Percentiles rank a stretch among this genome's conserved stretches.
Evolutionary conservation across 345 rosid genomes (phyloP).

Genomic region (Rubroshorea leprosula): DNA sequence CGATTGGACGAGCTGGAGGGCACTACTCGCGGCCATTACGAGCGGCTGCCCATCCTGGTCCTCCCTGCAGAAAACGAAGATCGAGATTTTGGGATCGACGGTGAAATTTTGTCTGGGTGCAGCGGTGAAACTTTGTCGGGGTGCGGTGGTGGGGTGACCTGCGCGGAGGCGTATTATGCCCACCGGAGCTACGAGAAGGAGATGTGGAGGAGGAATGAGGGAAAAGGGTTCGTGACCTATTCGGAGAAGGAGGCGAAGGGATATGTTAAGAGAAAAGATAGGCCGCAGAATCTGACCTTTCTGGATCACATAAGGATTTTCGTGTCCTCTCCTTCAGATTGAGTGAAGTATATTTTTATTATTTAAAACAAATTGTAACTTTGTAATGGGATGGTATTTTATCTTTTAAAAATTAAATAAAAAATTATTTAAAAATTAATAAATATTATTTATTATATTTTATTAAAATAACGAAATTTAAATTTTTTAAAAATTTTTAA

Average conservation of each 20-base stretch:
- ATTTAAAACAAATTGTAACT: too few relatives aligned
- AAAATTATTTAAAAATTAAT: too few relatives aligned
- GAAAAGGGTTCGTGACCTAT: conserved; percentile 38
- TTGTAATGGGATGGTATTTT: too few relatives aligned
- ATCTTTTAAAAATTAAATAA: too few relatives aligned
- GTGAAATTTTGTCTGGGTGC: too few relatives aligned
- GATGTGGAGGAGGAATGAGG: conserved; percentile 53
- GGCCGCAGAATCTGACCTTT: conserved; percentile 60
- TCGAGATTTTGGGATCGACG: neutral
- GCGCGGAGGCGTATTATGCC: conserved; percentile 64
- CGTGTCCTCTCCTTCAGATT: conserved; percentile 40
- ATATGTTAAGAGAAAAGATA: conserved; percentile 56
- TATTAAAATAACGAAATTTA: too few relatives aligned
- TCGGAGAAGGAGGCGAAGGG: conserved; percentile 66
- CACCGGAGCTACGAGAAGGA: conserved; percentile 51
- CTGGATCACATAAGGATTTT: conserved; percentile 64
- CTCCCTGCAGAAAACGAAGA: neutral
- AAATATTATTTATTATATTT: too few relatives aligned
- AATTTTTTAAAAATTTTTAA: too few relatives aligned
- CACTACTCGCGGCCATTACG: conserved; percentile 55
- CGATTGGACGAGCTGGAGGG: conserved; percentile 81
- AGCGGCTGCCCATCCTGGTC: conserved; percentile 37
- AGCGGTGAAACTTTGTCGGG: too few relatives aligned
- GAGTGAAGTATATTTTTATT: neutral
- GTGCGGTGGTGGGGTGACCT: neutral